Base-by-base conservation (phyloP, 257 asterid species). In the Ocimum tenuiflorum region DNA sequence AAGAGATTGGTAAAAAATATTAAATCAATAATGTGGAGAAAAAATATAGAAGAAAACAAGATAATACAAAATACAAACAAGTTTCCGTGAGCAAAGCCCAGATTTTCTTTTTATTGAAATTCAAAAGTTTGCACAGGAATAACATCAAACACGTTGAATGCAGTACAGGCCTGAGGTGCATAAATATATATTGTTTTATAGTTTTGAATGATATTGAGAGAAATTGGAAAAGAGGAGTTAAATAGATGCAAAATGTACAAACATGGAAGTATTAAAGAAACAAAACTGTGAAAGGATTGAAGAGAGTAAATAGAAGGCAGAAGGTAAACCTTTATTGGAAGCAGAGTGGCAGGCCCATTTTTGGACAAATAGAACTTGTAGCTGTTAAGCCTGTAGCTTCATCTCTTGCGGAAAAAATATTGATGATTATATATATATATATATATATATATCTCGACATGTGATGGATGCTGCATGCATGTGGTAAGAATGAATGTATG, bases 211-310 rank as follows among this genome's bases (percentile, higher is more conserved):
- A 31, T 31, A 31, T 31, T 31, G 6, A 27, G 38, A 70, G 57
- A 70, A 61, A 4, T 5, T 53, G 43, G 49, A 46, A 50, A 17
- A 53, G 43, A 38, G 48, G 54, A 63, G 67, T 27, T 10, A n/a
- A 8, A 18, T 12, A 38, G 2, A 53, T 36, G 42, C 3, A 54
- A 6, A 54, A 27, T 54, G 67, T 63, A 76, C 76, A 68, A 71
- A 51, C 6, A 43, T 56, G 57, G 71, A 51, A 67, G 61, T 53
- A 76, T 65, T 57, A 75, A 71, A 75, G 85, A 67, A 67, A 63
- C 79, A 70, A 77, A 83, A 78, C 78, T 78, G 86, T 81, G 92
- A 81, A 85, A 82, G 82, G 82, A 81, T 73, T 75, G 80, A 78
- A 79, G 82, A 78, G 70, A 68, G 77, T 67, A 69, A 81, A 73